Evolutionary conservation across 1,284 basidiomycete genomes (phyloP).

Genomic region (Lignosus rhinocerotis): DNA sequence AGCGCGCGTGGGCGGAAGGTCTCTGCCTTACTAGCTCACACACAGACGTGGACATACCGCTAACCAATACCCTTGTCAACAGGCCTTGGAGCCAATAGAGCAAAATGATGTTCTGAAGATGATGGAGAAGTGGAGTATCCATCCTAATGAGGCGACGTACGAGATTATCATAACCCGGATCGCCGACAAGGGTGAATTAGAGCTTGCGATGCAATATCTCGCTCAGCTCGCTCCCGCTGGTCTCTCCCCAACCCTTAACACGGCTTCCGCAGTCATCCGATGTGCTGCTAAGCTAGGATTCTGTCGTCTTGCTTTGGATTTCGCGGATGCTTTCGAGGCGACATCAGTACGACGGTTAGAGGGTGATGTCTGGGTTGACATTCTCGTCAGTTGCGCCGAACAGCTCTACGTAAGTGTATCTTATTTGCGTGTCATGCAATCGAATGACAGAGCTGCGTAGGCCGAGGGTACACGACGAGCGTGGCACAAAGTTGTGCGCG

Average conservation of each 20-base stretch:
- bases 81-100: constrained; percentile 10
- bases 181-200: constrained; percentile 51
- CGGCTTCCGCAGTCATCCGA: constrained; percentile 49
- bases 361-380: constrained; percentile 56
- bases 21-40: too few relatives aligned
- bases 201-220: constrained; percentile 59
- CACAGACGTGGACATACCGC: too few relatives aligned
- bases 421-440: neutral
- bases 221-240: constrained; percentile 49
- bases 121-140: constrained; percentile 52
- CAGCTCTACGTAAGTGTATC: constrained; percentile 57
- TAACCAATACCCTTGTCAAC: too few relatives aligned
- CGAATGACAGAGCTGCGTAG: constrained; percentile 38
- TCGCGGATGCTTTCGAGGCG: constrained; percentile 60
- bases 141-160: constrained; percentile 55
- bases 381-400: constrained; percentile 58
- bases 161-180: constrained; percentile 52
- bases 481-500: constrained; percentile 63
- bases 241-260: constrained; percentile 49
- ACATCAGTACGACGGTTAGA: constrained; percentile 53
- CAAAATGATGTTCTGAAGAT: constrained; percentile 35
- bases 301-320: constrained; percentile 68
- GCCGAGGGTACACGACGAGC: constrained; percentile 61
- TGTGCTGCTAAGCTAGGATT: constrained; percentile 50
- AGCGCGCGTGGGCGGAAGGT: too few relatives aligned